Base-by-base conservation (phyloP, 106 monocot genomes). In the Allium sativum region DNA sequence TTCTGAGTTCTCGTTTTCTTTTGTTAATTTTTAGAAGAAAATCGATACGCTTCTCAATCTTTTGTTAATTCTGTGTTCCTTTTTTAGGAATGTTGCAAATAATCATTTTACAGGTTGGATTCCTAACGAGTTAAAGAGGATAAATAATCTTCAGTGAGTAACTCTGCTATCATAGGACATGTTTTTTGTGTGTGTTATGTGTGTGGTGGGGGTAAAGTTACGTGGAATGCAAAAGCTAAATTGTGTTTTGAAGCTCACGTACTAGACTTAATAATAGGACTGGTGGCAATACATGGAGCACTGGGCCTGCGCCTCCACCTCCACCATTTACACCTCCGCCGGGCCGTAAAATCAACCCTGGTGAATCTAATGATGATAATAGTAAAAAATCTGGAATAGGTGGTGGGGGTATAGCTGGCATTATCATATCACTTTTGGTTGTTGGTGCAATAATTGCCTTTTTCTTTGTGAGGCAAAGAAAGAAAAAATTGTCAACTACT, bases 21-120 rank as follows among this genome's bases (percentile, higher is more conserved):
- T 55, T 78, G 8, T 52, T 0, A n/a, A 17, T 14, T 46, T 41
- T 46, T 55, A 7, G 1, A 45, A 48, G 21, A 18, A 21, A 16
- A 31, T 31, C 31, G 4, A 2, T 31, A 31, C 31, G 5, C 31
- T 31, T 31, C 31, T 31, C 31, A 31, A 31, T 31, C 5, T 31
- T 31, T 5, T 31, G 31, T 5, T 31, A 31, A 31, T 31, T 47
- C 17, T 43, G 14, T 22, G 51, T 1, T 18, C 21, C 14, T 22
- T 22, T 19, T 16, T 61, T 45, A 93, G 93, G 79, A 84, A 93
- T 68, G 71, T 93, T 61, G 88, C 84, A 76, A 93, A 88, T 68
- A 88, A 88, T 31, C 84, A 40, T 48, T 93, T 93, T 76, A 85
- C 58, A 56, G 93, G 93, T 45, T 82, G 82, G 84, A 85, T 93